phyloP scores from a whole-genome alignment of 179 eudicot species.

The Silene noctiflora region DNA sequence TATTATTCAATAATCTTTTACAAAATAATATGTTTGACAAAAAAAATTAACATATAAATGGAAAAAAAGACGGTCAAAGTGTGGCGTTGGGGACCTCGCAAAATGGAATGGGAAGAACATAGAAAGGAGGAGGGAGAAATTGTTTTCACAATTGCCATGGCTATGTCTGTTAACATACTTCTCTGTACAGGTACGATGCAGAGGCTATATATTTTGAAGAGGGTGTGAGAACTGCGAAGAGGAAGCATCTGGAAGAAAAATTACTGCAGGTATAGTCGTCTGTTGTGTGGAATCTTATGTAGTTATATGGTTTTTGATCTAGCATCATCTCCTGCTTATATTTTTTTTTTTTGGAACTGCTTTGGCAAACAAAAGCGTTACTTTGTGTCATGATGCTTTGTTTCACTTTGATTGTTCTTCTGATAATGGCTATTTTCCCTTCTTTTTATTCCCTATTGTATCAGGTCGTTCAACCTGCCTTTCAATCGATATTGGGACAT shows the following conservation, averaged over 20 bases:
- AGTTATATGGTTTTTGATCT: neutral
- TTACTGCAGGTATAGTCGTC: slow-evolving; percentile 63
- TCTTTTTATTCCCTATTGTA: slow-evolving; percentile 12
- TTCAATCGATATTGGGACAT: slow-evolving; percentile 79
- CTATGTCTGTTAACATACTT: slow-evolving; percentile 9
- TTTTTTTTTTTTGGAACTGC: neutral
- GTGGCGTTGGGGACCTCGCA: too few relatives aligned
- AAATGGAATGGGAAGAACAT: too few relatives aligned
- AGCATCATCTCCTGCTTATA: slow-evolving; percentile 9
- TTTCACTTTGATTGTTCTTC: slow-evolving; percentile 5
- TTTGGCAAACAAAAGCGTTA: neutral
- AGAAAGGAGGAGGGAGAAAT: neutral
- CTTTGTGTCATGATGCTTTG: neutral
- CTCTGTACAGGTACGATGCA: slow-evolving; percentile 58
- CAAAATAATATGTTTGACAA: too few relatives aligned
- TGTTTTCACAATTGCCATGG: neutral
- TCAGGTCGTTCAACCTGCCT: slow-evolving; percentile 86
- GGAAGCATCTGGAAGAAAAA: slow-evolving; percentile 83
- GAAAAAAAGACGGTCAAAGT: too few relatives aligned
- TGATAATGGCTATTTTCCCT: slow-evolving; percentile 1
- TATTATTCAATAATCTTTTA: too few relatives aligned
- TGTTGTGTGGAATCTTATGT: neutral
- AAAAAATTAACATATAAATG: too few relatives aligned
- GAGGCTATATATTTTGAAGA: slow-evolving; percentile 91
- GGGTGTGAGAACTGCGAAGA: slow-evolving; percentile 80